phyloP scores from a whole-genome alignment of 176 grass and related monocot species.

The Luzula sylvatica region DNA sequence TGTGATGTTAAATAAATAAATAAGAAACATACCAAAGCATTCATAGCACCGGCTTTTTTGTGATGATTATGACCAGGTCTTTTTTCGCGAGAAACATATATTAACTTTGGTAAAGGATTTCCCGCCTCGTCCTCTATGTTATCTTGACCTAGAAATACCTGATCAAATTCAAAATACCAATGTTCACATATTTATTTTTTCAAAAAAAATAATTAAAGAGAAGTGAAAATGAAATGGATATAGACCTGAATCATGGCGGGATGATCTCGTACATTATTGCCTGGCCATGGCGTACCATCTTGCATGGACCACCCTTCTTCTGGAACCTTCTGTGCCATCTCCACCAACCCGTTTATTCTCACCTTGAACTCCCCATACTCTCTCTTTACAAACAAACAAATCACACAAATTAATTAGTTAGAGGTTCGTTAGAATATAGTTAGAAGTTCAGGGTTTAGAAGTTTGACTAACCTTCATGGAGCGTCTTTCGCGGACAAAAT shows the following conservation, averaged over 20 bases:
- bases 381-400: constrained; percentile 26
- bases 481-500: constrained; percentile 41
- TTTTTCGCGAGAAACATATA: constrained; percentile 49
- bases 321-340: constrained; percentile 31
- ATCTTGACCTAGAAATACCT: constrained; percentile 31
- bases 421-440: no score
- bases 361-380: constrained; percentile 42
- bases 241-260: constrained; percentile 44
- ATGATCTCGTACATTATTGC: constrained; percentile 45
- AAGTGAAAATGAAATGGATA: not conserved
- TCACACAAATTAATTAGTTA: not conserved
- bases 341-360: constrained; percentile 30
- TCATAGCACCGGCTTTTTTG: constrained; percentile 52
- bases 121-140: constrained; percentile 23
- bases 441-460: no score
- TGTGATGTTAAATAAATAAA: no score
- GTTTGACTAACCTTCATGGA: constrained; percentile 39
- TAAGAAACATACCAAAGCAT: constrained; percentile 34
- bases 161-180: not conserved
- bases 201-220: not conserved
- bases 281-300: constrained; percentile 44
- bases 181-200: not conserved
- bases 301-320: constrained; percentile 41
- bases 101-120: constrained; percentile 24
- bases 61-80: constrained; percentile 42